A percentile compares a stretch with the other conserved stretches of the same genome.
These are phyloP conservation scores for Chrysopogon serrulatus DNA, from an alignment of 176 grass and related monocot species.

Conservation along the genomic window DNA sequence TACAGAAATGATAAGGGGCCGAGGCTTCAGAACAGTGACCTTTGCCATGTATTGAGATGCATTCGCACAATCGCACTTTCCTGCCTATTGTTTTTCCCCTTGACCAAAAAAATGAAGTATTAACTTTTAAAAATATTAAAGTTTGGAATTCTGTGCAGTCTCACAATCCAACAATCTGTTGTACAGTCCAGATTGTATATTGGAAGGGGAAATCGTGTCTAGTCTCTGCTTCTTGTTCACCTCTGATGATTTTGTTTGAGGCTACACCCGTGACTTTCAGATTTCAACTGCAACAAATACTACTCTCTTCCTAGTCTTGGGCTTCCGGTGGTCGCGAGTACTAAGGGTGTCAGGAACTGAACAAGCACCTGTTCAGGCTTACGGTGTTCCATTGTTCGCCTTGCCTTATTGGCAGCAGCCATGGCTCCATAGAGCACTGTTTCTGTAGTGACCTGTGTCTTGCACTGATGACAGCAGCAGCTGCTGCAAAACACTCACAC, in stretches of 20 bases:
- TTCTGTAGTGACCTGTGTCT: too few relatives aligned
- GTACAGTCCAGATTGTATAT: conserved; percentile 20
- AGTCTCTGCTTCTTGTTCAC: conserved; percentile 47
- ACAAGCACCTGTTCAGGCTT: background rate
- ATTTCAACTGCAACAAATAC: conserved; percentile 53
- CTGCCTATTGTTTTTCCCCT: background rate
- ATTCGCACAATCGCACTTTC: background rate
- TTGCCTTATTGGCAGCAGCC: background rate
- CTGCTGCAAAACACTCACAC: too few relatives aligned
- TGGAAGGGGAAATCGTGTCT: conserved; percentile 2
- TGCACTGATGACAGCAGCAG: too few relatives aligned
- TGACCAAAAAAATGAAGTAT: background rate
- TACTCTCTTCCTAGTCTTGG: conserved; percentile 39
- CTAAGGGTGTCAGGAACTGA: background rate
- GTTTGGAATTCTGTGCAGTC: background rate
- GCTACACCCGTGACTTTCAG: background rate
- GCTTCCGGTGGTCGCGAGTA: conserved; percentile 3
- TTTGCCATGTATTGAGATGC: background rate
- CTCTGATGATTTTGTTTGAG: background rate
- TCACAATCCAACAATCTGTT: conserved; percentile 20
- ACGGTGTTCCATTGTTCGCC: background rate
- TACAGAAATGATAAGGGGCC: background rate
- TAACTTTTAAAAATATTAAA: background rate
- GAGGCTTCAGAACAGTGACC: background rate
- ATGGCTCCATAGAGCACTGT: conserved; percentile 54